Base-by-base conservation (phyloP, 2,329 filamentous ascomycete species). In the Sporothrix sp. region DNA sequence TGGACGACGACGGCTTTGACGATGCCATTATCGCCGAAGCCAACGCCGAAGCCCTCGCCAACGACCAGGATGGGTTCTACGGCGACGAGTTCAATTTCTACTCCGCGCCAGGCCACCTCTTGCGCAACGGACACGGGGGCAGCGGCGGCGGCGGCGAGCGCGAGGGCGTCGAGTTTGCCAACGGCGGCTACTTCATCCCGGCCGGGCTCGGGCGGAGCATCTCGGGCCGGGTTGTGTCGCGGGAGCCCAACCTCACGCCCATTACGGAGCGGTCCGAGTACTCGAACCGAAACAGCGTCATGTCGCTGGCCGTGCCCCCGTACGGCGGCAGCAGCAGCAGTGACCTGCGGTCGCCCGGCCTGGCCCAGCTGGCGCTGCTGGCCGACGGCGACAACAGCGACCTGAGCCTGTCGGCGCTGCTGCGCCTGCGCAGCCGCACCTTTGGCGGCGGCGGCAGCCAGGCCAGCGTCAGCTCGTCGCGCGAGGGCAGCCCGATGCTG, bases 41-140 rank as follows among this genome's bases (percentile, higher is more conserved):
- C 5, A 98, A 98, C 59, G 90, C 91, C 1, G 90, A 93, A 63
- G 93, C 86, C 1, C 73, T 98, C 7, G 91, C 93, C 40, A 90
- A 88, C 58, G 93, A 98, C 61, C 84, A 84, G 7, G 91, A 96
- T 56, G 91, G 88, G 0, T 94, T 93, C 71, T 98, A 98, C 62
- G 93, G 93, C 0, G 84, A 89, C 58, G 93, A 98, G 64, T 98
- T 98, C 62, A 90, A 89, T 1, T 98, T 98, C 65, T 98, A 95
- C 64, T 88, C 90, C 1, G 71, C 74, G 1, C 63, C 63, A 0
- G 67, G 66, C 35, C 64, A 72, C 71, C 18, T 70, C 68, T 27
- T 1, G 30, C 33, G n/a, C 8, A 38, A 23, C 27, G 21, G 18
- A 8, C 10, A 27, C 10, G 14, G 13, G 28, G 10, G 33, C 32